Evolutionary conservation across 2,329 filamentous ascomycete genomes (phyloP).

Genomic region (Nannizziopsis barbatae): DNA sequence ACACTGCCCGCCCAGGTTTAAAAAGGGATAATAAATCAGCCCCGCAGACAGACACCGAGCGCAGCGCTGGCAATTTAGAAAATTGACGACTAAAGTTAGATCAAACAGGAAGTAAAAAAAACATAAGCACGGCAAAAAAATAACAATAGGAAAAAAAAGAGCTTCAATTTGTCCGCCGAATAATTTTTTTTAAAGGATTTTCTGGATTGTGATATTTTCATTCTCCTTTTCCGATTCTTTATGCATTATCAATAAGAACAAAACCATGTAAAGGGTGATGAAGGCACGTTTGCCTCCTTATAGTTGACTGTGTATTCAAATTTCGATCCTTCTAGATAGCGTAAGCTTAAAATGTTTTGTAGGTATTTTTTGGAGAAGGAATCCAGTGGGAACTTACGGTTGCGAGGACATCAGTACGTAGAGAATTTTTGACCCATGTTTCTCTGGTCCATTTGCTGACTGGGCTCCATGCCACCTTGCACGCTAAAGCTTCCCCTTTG

Average conservation of each 20-base stretch:
- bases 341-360: no score
- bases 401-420: conserved; percentile 26
- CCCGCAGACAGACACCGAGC: no score
- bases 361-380: conserved; percentile 16
- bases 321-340: no score
- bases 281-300: not conserved
- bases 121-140: not conserved
- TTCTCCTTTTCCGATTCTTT: conserved; percentile 1
- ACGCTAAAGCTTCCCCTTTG: conserved; percentile 30
- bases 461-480: conserved; percentile 25
- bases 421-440: conserved; percentile 16
- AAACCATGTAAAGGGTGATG: not conserved
- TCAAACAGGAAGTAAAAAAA: not conserved
- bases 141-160: not conserved
- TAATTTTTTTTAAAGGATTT: no score
- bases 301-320: no score
- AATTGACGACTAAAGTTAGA: no score
- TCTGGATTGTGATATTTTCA: no score
- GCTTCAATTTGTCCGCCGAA: not conserved
- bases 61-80: no score
- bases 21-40: no score
- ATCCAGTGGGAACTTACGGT: conserved; percentile 28
- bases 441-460: conserved; percentile 14
- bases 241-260: not conserved
- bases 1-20: no score